Conservation (phyloP, 1,284 basidiomycete genomes). For the Marasmius oreades region DNA sequence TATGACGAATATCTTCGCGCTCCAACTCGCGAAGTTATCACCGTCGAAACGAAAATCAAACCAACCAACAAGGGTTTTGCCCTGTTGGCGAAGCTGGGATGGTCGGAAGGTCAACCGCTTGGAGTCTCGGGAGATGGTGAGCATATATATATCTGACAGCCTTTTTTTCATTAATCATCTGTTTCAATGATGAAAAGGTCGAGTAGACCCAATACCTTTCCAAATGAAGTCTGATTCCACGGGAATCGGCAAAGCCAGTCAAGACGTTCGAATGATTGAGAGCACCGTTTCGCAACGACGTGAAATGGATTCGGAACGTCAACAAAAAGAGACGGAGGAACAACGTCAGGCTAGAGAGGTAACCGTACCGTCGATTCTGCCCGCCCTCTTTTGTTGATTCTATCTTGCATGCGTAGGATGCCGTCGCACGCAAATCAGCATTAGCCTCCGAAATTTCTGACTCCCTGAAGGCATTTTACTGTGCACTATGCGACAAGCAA, state of each 20-base stretch:
- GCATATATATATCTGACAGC: conserved; percentile 11
- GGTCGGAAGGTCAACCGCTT: conserved; percentile 73
- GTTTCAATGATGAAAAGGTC: conserved; percentile 42
- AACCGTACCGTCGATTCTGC: conserved; percentile 12
- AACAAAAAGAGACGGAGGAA: conserved; percentile 72
- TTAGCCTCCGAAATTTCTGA: conserved; percentile 63
- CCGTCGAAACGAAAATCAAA: conserved; percentile 76
- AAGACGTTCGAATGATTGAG: conserved; percentile 78
- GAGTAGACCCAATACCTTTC: conserved; percentile 78
- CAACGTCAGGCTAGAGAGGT: conserved; percentile 72
- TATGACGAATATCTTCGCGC: conserved; percentile 64
- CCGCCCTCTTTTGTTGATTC: conserved; percentile 6
- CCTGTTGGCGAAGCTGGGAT: conserved; percentile 76
- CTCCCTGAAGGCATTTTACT: conserved; percentile 73
- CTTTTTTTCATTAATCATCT: neutral
- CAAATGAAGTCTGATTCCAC: conserved; percentile 71
- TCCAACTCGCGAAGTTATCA: conserved; percentile 57
- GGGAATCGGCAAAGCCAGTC: conserved; percentile 71
- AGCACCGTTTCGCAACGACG: conserved; percentile 77
- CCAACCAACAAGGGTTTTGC: conserved; percentile 74
- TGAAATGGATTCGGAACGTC: conserved; percentile 72
- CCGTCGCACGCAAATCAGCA: conserved; percentile 61
- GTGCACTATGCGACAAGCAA: conserved; percentile 78
- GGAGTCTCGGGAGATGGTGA: conserved; percentile 73
- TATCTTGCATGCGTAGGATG: conserved; percentile 40